These are phyloP conservation scores for Rehmannia glutinosa DNA, from an alignment of 257 asterid genomes.

Conservation along the genomic window DNA sequence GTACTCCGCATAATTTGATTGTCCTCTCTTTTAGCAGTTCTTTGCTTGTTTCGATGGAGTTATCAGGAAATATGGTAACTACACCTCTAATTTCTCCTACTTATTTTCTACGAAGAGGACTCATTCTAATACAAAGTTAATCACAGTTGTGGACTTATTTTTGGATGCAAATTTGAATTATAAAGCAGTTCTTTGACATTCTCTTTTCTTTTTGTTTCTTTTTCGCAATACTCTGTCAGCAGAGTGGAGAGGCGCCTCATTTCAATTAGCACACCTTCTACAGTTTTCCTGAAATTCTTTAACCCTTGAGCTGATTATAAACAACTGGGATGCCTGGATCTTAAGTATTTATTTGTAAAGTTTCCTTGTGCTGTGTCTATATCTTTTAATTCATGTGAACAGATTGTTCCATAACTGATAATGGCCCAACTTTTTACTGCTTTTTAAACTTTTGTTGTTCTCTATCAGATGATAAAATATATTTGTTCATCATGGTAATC, in stretches of 20 bases:
- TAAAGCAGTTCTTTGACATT: conserved; percentile 5
- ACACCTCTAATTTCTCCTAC: neutral
- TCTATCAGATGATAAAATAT: conserved; percentile 1
- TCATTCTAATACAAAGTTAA: neutral
- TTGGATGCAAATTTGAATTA: neutral
- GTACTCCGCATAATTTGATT: neutral
- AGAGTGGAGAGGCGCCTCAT: neutral
- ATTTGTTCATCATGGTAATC: conserved; percentile 19
- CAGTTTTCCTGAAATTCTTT: neutral
- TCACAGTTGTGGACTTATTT: neutral
- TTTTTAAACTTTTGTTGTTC: neutral
- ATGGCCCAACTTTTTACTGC: neutral
- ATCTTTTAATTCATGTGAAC: conserved; percentile 4
- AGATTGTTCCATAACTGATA: neutral
- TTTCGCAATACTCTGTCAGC: neutral
- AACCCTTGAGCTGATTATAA: neutral
- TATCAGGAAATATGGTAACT: neutral
- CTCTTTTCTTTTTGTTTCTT: neutral
- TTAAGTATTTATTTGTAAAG: neutral
- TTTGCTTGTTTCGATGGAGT: neutral
- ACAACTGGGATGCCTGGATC: neutral
- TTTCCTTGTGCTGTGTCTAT: neutral
- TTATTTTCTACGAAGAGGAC: neutral
- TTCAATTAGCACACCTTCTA: neutral
- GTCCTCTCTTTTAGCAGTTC: neutral